Conservation (phyloP, 2,329 filamentous ascomycete species). For the Sclerotinia trifoliorum region DNA sequence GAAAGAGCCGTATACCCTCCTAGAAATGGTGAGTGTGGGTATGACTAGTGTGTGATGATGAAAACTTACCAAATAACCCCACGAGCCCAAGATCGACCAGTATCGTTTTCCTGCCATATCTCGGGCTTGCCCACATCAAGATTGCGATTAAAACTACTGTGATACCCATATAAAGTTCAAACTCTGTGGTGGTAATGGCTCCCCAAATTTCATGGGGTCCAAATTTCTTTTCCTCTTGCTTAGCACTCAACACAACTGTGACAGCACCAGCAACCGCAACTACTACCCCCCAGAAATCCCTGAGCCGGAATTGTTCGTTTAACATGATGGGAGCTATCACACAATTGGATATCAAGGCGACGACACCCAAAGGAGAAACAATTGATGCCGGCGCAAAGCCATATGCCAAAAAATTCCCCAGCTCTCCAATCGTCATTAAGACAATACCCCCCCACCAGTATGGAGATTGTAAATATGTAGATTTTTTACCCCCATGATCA, state of each 20-base stretch:
- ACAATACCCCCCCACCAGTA: conserved; percentile 97
- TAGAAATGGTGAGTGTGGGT: conserved; percentile 40
- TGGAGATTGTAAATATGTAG: conserved; percentile 81
- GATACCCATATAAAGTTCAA: conserved; percentile 84
- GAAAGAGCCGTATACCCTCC: conserved; percentile 95
- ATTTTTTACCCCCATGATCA: conserved; percentile 41
- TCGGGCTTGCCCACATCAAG: conserved; percentile 79
- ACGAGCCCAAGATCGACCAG: conserved; percentile 92
- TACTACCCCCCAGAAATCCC: conserved; percentile 85
- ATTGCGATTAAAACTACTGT: conserved; percentile 70
- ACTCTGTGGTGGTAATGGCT: conserved; percentile 82
- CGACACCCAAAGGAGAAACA: conserved; percentile 94
- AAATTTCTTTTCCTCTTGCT: conserved; percentile 83
- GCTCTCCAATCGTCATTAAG: conserved; percentile 88
- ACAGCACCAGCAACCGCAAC: conserved; percentile 86
- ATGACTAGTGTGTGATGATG: background rate
- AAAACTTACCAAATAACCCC: conserved; percentile 76
- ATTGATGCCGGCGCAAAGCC: conserved; percentile 97
- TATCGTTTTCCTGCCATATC: conserved; percentile 82
- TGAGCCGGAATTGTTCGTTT: conserved; percentile 80
- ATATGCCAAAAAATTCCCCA: conserved; percentile 95
- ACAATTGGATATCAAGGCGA: conserved; percentile 94
- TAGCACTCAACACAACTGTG: conserved; percentile 88
- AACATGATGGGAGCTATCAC: conserved; percentile 93
- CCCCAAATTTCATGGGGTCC: conserved; percentile 88